Evolutionary conservation across 1,284 basidiomycete genomes (phyloP), one percentile per base, ranked within the genome.

Genomic region (Leccinum pachyderme): DNA sequence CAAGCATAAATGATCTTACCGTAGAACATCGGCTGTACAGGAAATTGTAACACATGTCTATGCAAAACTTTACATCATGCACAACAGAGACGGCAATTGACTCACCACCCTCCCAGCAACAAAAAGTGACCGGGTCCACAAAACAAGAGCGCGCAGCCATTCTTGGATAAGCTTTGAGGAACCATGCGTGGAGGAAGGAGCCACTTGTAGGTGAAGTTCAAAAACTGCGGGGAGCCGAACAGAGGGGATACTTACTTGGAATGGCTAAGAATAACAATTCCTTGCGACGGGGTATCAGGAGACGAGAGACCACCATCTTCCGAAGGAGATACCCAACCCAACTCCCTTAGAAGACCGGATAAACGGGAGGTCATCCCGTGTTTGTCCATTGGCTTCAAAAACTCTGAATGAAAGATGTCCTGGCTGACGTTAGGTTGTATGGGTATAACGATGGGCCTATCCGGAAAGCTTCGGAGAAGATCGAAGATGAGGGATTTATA

Each of bases 1-100:
- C 47, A 55, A 28, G 32, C 35, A 45, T 59, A 37, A 37, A 47
- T 46, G 57, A 54, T 59, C 81, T 55, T 70, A 85, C 89, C 59
- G 76, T 86, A 66, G 66, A 76, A 60, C 74, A 86, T 60, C 76
- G 78, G 9, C 84, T 79, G 71, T 95, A 94, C 48, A 93, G 75
- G 70, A 95, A 95, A 66, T 92, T 93, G 73, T 89, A 90, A 71
- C 92, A 94, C 15, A 95, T 84, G 70, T 94, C 91, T 87, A 64
- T 15, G 39, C 39, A 53, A 55, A 59, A 9, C 47, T 15, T 25
- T n/a, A 18, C 44, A 41, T 41, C 18, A 41, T 22, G 45, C 31
- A 33, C 39, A 22, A 37, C 18, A 6, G 22, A 41, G 18, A 27
- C 13, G 32, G 22, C n/a, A 41, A 33, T 44, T 28, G 8, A 71